Evolutionary conservation across 768 basidiomycete species (phyloP).

Genomic region (Lentinula sp.): DNA sequence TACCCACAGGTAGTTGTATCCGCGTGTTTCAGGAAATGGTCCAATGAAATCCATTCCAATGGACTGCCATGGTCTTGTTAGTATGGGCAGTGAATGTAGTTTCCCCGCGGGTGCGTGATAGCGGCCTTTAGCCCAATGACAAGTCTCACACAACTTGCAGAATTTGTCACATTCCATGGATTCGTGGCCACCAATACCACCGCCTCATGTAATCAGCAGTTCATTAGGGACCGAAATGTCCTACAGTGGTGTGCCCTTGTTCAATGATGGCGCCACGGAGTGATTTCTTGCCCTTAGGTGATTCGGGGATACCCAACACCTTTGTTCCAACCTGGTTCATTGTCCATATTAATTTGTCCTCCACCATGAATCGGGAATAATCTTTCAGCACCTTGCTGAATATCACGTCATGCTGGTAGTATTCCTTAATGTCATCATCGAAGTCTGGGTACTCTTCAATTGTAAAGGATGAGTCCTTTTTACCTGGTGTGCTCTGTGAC

Average conservation of each 20-base stretch:
- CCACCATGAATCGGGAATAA: neutral
- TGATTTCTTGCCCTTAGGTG: neutral
- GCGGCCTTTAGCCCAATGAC: constrained; percentile 3
- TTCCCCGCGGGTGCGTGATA: constrained; percentile 2
- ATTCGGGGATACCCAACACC: neutral
- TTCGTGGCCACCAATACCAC: constrained; percentile 11
- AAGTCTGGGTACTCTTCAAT: neutral
- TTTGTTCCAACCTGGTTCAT: neutral
- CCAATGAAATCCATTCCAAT: constrained; percentile 2
- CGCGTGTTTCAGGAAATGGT: neutral
- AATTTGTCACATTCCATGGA: constrained; percentile 4
- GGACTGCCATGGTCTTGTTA: constrained; percentile 16
- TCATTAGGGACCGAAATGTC: constrained; percentile 17
- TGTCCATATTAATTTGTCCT: constrained; percentile 5
- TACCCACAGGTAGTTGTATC: constrained; percentile 12
- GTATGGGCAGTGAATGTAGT: constrained; percentile 11
- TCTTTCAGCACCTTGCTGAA: constrained; percentile 8
- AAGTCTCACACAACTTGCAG: constrained; percentile 8
- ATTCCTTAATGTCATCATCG: neutral
- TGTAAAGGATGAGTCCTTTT: too few relatives aligned
- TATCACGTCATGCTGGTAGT: neutral
- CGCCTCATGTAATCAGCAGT: constrained; percentile 1
- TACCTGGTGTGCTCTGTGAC: neutral
- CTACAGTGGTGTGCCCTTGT: constrained; percentile 16
- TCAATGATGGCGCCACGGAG: constrained; percentile 10